Base-by-base conservation (phyloP, 371 early-diverging fungal species). In the Phascolomyces articulosus region DNA sequence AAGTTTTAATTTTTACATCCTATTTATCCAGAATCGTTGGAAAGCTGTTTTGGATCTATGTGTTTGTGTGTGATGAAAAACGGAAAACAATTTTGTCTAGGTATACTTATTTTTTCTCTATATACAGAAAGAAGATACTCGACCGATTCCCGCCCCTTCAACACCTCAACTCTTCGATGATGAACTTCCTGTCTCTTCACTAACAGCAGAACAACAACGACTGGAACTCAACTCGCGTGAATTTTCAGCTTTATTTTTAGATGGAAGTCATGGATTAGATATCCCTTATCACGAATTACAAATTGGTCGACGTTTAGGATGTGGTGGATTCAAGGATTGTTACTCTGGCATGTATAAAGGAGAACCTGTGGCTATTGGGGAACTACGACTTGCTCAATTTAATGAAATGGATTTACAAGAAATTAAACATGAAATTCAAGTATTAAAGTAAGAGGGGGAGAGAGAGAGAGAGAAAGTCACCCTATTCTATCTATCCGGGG, bases 321-420 rank as follows among this genome's bases (percentile, higher is more conserved):
- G 90, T n/a, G 93, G 93, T 47, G 93, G 91, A 9, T 92, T 90
- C 77, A 92, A 92, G 69, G 93, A 91, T 68, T 91, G 91, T 66
- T 92, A 82, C 74, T 20, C 31, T 48, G 65, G 65, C 49, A 51
- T 55, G 21, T 60, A 68, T 55, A 64, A 64, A 51, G 64, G 64
- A 3, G 85, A 87, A 70, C 73, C 84, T 2, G 91, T 92, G 23
- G 93, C 91, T 2, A 87, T 92, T 47, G 91, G 92, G 24, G 90
- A 89, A 65, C 72, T 91, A 40, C 77, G 90, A 13, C 73, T 90
- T 53, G 71, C 82, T 3, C 77, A 82, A n/a, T 91, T 91, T 64
- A 89, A 83, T 61, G 84, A 85, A 55, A 72, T 86, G 58, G 90
- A 92, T 69, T 82, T 92, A 53, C 79, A 79, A 28, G 91, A 91